These are phyloP conservation scores for Guillardia theta DNA, from an alignment of 78 protist species.

Conservation along the genomic window DNA sequence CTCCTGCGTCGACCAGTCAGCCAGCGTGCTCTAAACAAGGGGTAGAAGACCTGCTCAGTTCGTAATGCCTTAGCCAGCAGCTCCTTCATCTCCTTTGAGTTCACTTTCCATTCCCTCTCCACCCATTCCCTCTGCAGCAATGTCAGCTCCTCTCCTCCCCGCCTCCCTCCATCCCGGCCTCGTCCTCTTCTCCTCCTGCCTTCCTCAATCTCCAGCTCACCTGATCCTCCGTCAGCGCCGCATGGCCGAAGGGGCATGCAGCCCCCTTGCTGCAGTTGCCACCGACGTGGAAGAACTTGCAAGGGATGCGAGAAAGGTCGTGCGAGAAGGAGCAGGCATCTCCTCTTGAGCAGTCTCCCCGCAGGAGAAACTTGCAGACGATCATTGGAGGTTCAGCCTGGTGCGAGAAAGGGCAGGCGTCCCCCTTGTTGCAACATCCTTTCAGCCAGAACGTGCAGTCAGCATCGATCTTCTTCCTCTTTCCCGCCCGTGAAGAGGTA, in stretches of 20 bases:
- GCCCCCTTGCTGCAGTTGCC: background rate
- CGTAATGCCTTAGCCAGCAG: background rate
- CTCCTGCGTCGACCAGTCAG: no score
- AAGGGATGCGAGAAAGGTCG: background rate
- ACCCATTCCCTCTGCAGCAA: background rate
- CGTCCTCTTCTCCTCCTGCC: no score
- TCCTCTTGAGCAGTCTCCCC: background rate
- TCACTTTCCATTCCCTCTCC: background rate
- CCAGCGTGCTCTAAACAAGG: no score
- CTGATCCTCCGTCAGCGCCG: background rate
- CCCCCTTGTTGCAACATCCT: background rate
- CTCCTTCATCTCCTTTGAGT: background rate
- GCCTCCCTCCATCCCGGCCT: no score
- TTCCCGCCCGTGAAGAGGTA: background rate
- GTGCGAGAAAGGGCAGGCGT: background rate
- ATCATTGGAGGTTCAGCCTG: background rate
- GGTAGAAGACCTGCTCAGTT: no score
- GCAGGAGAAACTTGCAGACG: background rate
- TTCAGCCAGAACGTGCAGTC: background rate
- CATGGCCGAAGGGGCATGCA: background rate
- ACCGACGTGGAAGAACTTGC: background rate
- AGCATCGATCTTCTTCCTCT: background rate
- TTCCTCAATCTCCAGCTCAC: no score
- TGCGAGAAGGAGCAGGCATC: background rate
- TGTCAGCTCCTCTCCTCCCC: no score